Base-by-base conservation (phyloP, 306 rosid genomes). In the Rosa rugosa region DNA sequence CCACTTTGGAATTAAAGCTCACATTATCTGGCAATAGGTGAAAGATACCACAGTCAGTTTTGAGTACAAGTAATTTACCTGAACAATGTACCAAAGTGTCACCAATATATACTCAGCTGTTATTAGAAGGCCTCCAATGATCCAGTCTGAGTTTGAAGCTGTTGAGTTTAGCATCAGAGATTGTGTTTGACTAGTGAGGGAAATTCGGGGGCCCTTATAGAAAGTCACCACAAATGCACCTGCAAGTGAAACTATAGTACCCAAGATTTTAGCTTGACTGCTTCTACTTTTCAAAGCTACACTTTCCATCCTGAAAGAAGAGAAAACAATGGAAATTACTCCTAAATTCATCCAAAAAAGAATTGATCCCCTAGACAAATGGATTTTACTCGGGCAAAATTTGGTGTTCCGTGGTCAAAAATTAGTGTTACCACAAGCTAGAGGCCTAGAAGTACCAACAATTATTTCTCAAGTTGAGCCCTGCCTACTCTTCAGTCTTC, bases 251-350 rank as follows among this genome's bases (percentile, higher is more conserved):
- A 94, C 89, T 64, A 90, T 38, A 23, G 97, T 91, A 38, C 99
- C 99, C 79, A 88, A 25, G 27, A 92, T 79, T 76, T 94, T 94
- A 3, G 99, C 99, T 77, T 81, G 93, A 69, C 88, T 88, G 83
- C 91, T 92, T 72, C 72, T 78, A 68, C 89, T 86, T 80, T 77
- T 86, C 74, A 82, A 27, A 11, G 79, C 88, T 38, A 90, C 85
- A 70, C 75, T 90, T 77, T 94, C 98, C 98, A 94, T 86, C 90
- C 98, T 94, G 36, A 82, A 10, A 54, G 4, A 38, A 65, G 11
- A 36, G 2, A 36, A 31, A 59, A 50, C 41, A 60, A 73, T 22
- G 69, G 3, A 68, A 17, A 36, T 49, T 40, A 66, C 31, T 47
- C 5, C 4, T 59, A 59, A 59, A 81, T 64, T 22, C 65, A 62